Percentiles rank a stretch among this genome's conserved stretches.
These are phyloP conservation scores for Saturnispora besseyi DNA, from an alignment of 805 yeast genomes.

Conservation along the genomic window DNA sequence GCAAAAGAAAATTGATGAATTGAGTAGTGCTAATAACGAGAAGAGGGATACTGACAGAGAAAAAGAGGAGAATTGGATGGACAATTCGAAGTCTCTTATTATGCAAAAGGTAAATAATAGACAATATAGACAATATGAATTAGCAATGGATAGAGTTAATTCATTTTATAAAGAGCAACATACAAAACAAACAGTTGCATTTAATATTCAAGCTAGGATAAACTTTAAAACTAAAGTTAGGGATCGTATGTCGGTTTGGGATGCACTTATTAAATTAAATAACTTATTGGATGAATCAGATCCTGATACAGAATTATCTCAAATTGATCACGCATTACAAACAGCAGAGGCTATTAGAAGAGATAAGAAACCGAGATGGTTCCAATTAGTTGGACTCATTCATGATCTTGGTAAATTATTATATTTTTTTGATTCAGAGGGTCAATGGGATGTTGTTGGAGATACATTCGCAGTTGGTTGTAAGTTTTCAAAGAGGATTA, in stretches of 20 bases:
- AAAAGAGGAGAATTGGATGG: conserved; percentile 16
- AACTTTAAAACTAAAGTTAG: conserved; percentile 60
- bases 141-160: conserved; percentile 61
- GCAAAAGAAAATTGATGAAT: not conserved
- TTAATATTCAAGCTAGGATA: conserved; percentile 60
- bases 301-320: conserved; percentile 68
- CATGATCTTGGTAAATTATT: conserved; percentile 65
- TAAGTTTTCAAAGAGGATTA: conserved; percentile 48
- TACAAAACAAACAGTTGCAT: conserved; percentile 61
- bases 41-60: conserved; percentile 2
- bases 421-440: conserved; percentile 61
- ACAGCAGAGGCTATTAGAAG: conserved; percentile 66
- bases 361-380: conserved; percentile 67
- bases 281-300: conserved; percentile 61
- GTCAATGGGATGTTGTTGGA: conserved; percentile 78
- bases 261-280: conserved; percentile 53
- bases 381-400: conserved; percentile 62
- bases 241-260: conserved; percentile 66
- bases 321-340: conserved; percentile 66
- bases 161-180: conserved; percentile 62
- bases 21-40: conserved; percentile 8
- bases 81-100: conserved; percentile 17
- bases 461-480: conserved; percentile 76
- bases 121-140: conserved; percentile 54
- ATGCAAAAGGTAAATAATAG: conserved; percentile 20